Evolutionary conservation across 805 yeast genomes (phyloP), one percentile per base, ranked within the genome.

Genomic region (Sugiyamaella qingdaonensis): DNA sequence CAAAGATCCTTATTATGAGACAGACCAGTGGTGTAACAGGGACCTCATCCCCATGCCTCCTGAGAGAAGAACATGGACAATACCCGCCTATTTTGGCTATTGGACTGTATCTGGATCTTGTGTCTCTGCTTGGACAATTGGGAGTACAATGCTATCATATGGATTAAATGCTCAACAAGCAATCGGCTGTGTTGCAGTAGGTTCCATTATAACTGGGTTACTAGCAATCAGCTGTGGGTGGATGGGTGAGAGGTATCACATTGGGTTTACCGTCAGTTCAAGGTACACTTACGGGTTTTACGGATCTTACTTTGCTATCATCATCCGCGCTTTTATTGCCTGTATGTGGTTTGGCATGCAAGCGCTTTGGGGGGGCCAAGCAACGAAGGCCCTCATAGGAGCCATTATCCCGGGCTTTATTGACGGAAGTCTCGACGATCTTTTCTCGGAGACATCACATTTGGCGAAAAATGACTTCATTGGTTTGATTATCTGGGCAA

Each of bases 281-380:
- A 64, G 82, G 49, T 69, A 71, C 45, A 65, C 74, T 0, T 78
- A 74, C 64, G 82, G 83, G 10, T 66, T 76, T 34, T 62, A 68
- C 53, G 80, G 81, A 2, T 70, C 78, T 2, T 67, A 62, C 39
- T 52, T 77, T 29, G 77, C 75, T 13, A 66, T 79, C 31, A 51
- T 70, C 10, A 71, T 74, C 52, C 67, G 82, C 61, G 69, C 72
- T 37, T 68, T 75, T 31, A 63, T 78, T 42, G 72, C 77, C n/a
- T 68, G 73, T 34, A 74, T 78, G 43, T 78, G 78, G 76, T 76
- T 67, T 57, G 74, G 75, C 2, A 70, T 74, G 10, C 78, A 75
- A 53, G 64, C 78, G 0, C 77, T 68, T 61, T 68, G 76, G 14
- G 79, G 80, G 46, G 80, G 77, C 5, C 70, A 71, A 45, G 65